Evolutionary conservation across 139 green algal genomes (phyloP).

Genomic region (Medakamo hakoo): DNA sequence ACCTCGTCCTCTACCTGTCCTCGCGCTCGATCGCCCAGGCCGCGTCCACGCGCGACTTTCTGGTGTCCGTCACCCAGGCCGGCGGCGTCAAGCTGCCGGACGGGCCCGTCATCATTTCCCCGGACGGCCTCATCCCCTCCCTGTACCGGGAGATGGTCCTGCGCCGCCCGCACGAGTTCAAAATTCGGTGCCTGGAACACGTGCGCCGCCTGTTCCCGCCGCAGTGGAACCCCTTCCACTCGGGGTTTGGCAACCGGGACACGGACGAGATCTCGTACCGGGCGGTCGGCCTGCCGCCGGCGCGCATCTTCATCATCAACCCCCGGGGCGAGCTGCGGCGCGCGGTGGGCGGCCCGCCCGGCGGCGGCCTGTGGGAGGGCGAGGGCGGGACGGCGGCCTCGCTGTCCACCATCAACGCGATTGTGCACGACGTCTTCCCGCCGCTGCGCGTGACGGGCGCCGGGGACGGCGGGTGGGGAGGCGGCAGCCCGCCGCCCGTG

Average conservation of each 20-base stretch:
- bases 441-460: slow-evolving; percentile 5
- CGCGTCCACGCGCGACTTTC: slow-evolving; percentile 75
- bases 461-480: neutral
- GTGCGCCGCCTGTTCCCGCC: slow-evolving; percentile 73
- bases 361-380: slow-evolving; percentile 11
- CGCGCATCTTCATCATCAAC: slow-evolving; percentile 91
- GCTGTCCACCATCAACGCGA: slow-evolving; percentile 27
- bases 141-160: slow-evolving; percentile 75
- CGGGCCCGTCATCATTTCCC: slow-evolving; percentile 87
- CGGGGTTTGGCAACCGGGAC: slow-evolving; percentile 83
- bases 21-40: slow-evolving; percentile 66
- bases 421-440: slow-evolving; percentile 61
- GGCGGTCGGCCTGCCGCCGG: slow-evolving; percentile 54
- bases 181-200: slow-evolving; percentile 70
- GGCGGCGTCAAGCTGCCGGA: slow-evolving; percentile 21
- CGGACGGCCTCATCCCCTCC: slow-evolving; percentile 76
- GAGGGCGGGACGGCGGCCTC: slow-evolving; percentile 31
- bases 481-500: too few relatives aligned
- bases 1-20: slow-evolving; percentile 70
- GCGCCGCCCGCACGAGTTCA: slow-evolving; percentile 86
- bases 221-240: slow-evolving; percentile 80
- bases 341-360: too few relatives aligned
- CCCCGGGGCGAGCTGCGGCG: slow-evolving; percentile 21
- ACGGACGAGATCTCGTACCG: slow-evolving; percentile 84
- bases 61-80: slow-evolving; percentile 71